A percentile compares a stretch with the other conserved stretches of the same genome.
Evolutionary conservation across 495 filamentous ascomycete species (phyloP).

Genomic region (Pyrenopolyporus hunteri): DNA sequence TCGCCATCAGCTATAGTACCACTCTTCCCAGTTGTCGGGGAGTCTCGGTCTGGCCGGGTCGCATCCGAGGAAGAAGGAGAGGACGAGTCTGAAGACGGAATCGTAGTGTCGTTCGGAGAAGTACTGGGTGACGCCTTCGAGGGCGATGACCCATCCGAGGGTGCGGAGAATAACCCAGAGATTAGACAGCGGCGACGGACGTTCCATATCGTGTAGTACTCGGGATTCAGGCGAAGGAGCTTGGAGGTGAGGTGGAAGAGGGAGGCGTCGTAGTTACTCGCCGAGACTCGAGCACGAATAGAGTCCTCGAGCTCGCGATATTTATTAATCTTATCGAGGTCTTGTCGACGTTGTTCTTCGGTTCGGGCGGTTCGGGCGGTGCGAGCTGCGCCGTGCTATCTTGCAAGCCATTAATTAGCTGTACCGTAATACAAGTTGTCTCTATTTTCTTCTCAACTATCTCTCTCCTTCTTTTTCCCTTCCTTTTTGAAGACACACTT

Average conservation of each 20-base stretch:
- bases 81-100: conserved; percentile 55
- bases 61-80: conserved; percentile 54
- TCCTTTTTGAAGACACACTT: conserved; percentile 30
- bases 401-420: conserved; percentile 41
- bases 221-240: conserved; percentile 85
- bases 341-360: conserved; percentile 68
- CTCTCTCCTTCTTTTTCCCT: too few species aligned
- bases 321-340: conserved; percentile 75
- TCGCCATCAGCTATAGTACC: conserved; percentile 58
- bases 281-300: conserved; percentile 61
- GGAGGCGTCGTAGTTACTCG: conserved; percentile 66
- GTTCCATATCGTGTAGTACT: conserved; percentile 99
- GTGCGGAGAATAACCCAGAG: conserved; percentile 59
- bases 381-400: conserved; percentile 79
- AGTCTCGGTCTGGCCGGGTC: conserved; percentile 53
- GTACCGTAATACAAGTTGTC: not conserved
- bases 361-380: conserved; percentile 65
- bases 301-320: conserved; percentile 75
- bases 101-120: conserved; percentile 58
- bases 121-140: conserved; percentile 63
- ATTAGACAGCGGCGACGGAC: conserved; percentile 74
- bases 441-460: too few species aligned
- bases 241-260: conserved; percentile 77
- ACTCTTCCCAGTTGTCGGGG: conserved; percentile 61
- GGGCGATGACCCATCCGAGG: conserved; percentile 56